Percentiles rank a stretch among this genome's conserved stretches.
Conservation (phyloP, 371 early-diverging fungal genomes). For the Phascolomyces articulosus region DNA sequence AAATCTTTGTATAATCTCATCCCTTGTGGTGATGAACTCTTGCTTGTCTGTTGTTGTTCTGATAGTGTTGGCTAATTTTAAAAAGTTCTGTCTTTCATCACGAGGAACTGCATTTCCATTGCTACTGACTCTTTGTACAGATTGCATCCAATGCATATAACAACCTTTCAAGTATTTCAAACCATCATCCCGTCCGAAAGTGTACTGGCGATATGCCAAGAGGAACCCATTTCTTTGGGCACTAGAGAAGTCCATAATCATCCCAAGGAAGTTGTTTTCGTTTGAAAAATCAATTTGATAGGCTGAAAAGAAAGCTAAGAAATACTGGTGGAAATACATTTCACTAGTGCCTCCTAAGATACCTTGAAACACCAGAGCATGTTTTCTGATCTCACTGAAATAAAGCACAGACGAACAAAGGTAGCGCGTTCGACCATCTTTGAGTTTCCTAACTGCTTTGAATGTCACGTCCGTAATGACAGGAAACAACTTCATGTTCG, state of each 20-base stretch:
- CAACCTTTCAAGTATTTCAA: conserved; percentile 7
- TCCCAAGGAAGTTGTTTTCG: neutral
- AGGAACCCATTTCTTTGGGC: conserved; percentile 2
- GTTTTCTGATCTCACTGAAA: neutral
- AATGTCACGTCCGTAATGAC: conserved; percentile 2
- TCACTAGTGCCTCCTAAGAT: neutral
- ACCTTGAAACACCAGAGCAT: neutral
- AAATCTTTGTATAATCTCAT: neutral
- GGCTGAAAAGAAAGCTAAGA: neutral
- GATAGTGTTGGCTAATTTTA: neutral
- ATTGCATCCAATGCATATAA: conserved; percentile 20
- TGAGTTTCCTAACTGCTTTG: neutral
- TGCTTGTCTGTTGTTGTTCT: neutral
- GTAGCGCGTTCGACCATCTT: neutral
- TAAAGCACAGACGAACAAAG: conserved; percentile 1
- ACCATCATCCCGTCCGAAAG: neutral
- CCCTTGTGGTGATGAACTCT: neutral
- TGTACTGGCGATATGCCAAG: neutral
- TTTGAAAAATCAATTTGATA: neutral
- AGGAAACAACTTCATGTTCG: neutral
- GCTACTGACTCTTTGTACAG: conserved; percentile 7
- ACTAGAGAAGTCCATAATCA: neutral
- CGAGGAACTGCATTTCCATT: neutral
- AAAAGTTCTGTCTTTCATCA: neutral
- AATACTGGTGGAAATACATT: conserved; percentile 5